Percentiles rank a stretch among this genome's conserved stretches.
These are phyloP conservation scores for Venturia nashicola DNA, from an alignment of 2,329 filamentous ascomycete genomes.

Conservation along the genomic window DNA sequence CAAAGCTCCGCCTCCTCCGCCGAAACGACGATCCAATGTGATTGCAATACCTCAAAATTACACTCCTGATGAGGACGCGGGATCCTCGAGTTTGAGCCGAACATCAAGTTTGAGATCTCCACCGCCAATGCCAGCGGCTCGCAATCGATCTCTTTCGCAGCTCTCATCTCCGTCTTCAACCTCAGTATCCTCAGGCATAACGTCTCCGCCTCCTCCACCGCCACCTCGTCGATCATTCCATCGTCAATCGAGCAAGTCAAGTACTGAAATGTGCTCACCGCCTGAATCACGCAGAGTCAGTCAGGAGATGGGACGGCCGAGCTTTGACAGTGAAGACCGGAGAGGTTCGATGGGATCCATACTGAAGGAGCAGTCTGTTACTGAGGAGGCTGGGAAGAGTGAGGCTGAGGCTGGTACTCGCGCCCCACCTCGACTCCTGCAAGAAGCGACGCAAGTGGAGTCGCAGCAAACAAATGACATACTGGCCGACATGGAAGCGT, in stretches of 20 bases:
- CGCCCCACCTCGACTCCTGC: neutral
- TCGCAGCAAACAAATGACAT: conserved; percentile 6
- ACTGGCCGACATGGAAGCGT: conserved; percentile 11
- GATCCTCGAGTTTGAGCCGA: neutral
- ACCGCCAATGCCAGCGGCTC: neutral
- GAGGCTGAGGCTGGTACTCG: conserved; percentile 1
- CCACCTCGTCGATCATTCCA: conserved; percentile 5
- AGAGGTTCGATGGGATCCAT: neutral
- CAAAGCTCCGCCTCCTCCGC: conserved; percentile 6
- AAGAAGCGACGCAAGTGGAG: neutral
- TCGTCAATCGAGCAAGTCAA: neutral
- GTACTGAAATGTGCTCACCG: conserved; percentile 6
- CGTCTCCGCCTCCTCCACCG: conserved; percentile 1
- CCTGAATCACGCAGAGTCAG: conserved; percentile 2
- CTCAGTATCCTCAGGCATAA: neutral
- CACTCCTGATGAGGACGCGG: neutral
- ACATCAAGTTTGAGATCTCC: conserved; percentile 6
- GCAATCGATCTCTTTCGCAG: conserved; percentile 2
- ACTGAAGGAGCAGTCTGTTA: neutral
- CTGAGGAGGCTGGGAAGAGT: neutral
- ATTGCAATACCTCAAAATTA: neutral
- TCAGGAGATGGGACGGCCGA: neutral
- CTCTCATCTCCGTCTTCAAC: neutral
- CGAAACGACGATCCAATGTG: neutral
- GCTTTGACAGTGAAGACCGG: conserved; percentile 2